Percentiles rank a stretch among this genome's conserved stretches.
Evolutionary conservation across 176 grass and related monocot genomes (phyloP).

Genomic region (Phyllostachys edulis): DNA sequence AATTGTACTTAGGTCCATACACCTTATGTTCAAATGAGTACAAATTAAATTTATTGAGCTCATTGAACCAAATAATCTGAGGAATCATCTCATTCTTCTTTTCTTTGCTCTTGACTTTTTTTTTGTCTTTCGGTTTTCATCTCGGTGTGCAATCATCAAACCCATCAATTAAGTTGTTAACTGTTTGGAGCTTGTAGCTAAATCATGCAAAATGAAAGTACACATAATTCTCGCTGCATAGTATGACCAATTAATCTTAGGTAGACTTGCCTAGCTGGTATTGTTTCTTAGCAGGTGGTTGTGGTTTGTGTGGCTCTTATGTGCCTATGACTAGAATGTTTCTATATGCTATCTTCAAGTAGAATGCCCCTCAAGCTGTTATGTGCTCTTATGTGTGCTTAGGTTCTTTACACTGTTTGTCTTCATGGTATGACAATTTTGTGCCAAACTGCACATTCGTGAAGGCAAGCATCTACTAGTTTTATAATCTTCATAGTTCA

Average conservation of each 20-base stretch:
- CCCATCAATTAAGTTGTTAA: not conserved
- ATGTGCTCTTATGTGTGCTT: not conserved
- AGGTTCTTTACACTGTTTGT: not conserved
- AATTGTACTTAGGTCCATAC: not conserved
- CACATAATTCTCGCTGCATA: not conserved
- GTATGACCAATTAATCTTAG: not conserved
- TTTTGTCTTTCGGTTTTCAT: not conserved
- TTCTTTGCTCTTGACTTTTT: not conserved
- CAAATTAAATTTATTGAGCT: not conserved
- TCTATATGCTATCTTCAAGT: not conserved
- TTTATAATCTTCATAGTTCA: constrained; percentile 12
- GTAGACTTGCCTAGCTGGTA: not conserved
- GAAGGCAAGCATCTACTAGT: not conserved
- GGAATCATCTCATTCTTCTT: not conserved
- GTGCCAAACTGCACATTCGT: not conserved
- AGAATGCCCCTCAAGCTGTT: not conserved
- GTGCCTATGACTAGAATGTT: not conserved
- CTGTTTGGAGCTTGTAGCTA: not conserved
- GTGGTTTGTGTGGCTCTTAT: not conserved
- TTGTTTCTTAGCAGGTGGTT: not conserved
- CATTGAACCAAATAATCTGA: not conserved
- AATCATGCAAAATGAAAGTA: not conserved
- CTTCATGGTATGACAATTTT: not conserved
- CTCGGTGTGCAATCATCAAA: not conserved
- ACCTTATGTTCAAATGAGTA: not conserved